Percentiles rank a stretch among this genome's conserved stretches.
These are phyloP conservation scores for Aspergillus tanneri DNA, from an alignment of 2,329 filamentous ascomycete genomes.

Conservation along the genomic window DNA sequence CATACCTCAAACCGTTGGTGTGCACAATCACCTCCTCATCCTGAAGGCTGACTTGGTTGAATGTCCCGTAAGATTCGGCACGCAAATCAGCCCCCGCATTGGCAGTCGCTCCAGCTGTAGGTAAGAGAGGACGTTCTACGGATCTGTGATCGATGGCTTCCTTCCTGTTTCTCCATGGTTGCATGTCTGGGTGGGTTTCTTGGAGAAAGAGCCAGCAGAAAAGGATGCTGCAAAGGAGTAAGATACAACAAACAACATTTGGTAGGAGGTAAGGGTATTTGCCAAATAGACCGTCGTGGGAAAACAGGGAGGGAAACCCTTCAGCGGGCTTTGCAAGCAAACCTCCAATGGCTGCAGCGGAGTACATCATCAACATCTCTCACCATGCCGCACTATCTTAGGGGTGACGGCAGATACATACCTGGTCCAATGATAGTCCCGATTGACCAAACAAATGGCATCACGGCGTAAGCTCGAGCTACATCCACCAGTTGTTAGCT, in stretches of 20 bases:
- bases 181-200: slow-evolving; percentile 85
- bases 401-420: slow-evolving; percentile 17
- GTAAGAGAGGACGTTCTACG: slow-evolving; percentile 71
- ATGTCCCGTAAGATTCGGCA: slow-evolving; percentile 77
- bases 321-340: slow-evolving; percentile 76
- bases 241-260: slow-evolving; percentile 75
- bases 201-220: slow-evolving; percentile 78
- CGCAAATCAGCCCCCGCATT: slow-evolving; percentile 71
- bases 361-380: slow-evolving; percentile 14
- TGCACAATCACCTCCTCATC: slow-evolving; percentile 54
- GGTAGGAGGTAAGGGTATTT: slow-evolving; percentile 84
- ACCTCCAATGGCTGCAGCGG: slow-evolving; percentile 69
- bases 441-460: slow-evolving; percentile 92
- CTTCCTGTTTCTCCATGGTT: slow-evolving; percentile 49
- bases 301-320: slow-evolving; percentile 71
- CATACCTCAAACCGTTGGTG: slow-evolving; percentile 45
- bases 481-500: slow-evolving; percentile 15
- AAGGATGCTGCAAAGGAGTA: slow-evolving; percentile 76
- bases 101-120: slow-evolving; percentile 71
- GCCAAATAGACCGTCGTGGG: slow-evolving; percentile 67
- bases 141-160: slow-evolving; percentile 40
- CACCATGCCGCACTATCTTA: not conserved
- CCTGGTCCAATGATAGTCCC: slow-evolving; percentile 81
- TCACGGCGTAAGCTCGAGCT: slow-evolving; percentile 83
- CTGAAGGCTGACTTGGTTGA: slow-evolving; percentile 58